Percentiles rank a stretch among this genome's conserved stretches.
These are phyloP conservation scores for Pichia sp. DNA, from an alignment of 1,139 yeast species.

Conservation along the genomic window DNA sequence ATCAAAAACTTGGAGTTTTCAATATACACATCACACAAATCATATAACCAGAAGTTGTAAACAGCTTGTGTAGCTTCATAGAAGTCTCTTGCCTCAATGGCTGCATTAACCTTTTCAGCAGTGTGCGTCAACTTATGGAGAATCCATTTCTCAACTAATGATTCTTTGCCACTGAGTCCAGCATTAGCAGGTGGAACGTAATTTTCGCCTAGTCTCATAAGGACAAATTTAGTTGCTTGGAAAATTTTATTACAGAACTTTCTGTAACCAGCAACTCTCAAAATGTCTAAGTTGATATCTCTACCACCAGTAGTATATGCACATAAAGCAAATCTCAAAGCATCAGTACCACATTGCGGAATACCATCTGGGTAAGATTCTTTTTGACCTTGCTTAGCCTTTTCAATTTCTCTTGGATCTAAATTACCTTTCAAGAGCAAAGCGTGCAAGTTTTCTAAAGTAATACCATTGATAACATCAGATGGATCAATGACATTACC, in stretches of 20 bases:
- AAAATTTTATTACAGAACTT: conserved; percentile 98
- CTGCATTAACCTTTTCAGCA: conserved; percentile 54
- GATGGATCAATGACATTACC: conserved; percentile 96
- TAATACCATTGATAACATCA: conserved; percentile 86
- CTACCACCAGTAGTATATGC: conserved; percentile 99
- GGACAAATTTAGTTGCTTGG: conserved; percentile 96
- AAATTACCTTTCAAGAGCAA: conserved; percentile 76
- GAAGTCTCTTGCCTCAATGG: conserved; percentile 81
- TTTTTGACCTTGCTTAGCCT: conserved; percentile 84
- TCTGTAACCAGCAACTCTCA: conserved; percentile 98
- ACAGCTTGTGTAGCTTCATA: conserved; percentile 79
- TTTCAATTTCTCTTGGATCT: conserved; percentile 81
- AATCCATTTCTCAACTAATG: conserved; percentile 95
- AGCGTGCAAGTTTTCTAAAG: conserved; percentile 71
- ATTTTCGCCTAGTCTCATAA: conserved; percentile 86
- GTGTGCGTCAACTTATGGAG: conserved; percentile 75
- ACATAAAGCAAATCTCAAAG: conserved; percentile 94
- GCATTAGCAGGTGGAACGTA: conserved; percentile 68
- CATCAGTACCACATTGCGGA: conserved; percentile 99
- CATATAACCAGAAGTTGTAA: conserved; percentile 90
- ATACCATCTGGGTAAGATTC: conserved; percentile 93
- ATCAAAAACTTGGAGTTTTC: conserved; percentile 93
- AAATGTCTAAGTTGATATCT: conserved; percentile 91
- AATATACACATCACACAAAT: conserved; percentile 93
- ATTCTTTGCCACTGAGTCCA: conserved; percentile 68